A percentile compares a stretch with the other conserved stretches of the same genome.
phyloP scores from a whole-genome alignment of 805 yeast species.

The Myxozyma vanderwaltii region DNA sequence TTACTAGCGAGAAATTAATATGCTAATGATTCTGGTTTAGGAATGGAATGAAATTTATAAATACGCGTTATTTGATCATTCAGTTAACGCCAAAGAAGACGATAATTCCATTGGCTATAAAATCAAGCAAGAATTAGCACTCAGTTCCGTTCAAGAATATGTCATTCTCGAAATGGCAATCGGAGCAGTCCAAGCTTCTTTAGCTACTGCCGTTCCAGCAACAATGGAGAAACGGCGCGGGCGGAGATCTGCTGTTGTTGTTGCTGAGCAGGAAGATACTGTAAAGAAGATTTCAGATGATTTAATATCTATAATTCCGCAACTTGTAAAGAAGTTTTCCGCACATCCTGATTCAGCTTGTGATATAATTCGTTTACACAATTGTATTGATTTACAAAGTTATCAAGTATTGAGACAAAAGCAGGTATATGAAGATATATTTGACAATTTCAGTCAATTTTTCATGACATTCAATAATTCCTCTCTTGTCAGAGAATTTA shows the following conservation, averaged over 20 bases:
- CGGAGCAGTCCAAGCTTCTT: slow-evolving; percentile 23
- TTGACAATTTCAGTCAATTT: slow-evolving; percentile 26
- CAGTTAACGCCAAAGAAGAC: slow-evolving; percentile 6
- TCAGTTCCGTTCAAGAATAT: slow-evolving; percentile 20
- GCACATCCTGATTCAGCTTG: slow-evolving; percentile 34
- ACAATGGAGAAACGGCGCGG: neutral
- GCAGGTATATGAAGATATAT: slow-evolving; percentile 35
- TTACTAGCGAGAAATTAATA: neutral
- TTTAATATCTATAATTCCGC: slow-evolving; percentile 33
- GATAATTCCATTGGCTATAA: slow-evolving; percentile 9
- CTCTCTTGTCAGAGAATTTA: slow-evolving; percentile 19
- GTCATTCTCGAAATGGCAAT: slow-evolving; percentile 21
- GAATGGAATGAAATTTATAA: slow-evolving; percentile 18
- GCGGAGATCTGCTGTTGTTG: neutral
- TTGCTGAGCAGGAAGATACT: slow-evolving; percentile 9
- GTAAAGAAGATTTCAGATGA: slow-evolving; percentile 12
- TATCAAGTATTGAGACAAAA: slow-evolving; percentile 34
- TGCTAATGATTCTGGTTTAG: neutral
- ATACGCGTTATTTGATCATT: slow-evolving; percentile 24
- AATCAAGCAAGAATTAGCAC: slow-evolving; percentile 8
- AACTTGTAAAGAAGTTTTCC: slow-evolving; percentile 36
- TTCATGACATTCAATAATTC: slow-evolving; percentile 14
- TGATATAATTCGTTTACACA: slow-evolving; percentile 33
- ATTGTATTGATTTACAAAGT: slow-evolving; percentile 33
- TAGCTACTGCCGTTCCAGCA: neutral